Evolutionary conservation across 257 asterid genomes (phyloP), one percentile per base, ranked within the genome.

Genomic region (Thymus mandschuricus): DNA sequence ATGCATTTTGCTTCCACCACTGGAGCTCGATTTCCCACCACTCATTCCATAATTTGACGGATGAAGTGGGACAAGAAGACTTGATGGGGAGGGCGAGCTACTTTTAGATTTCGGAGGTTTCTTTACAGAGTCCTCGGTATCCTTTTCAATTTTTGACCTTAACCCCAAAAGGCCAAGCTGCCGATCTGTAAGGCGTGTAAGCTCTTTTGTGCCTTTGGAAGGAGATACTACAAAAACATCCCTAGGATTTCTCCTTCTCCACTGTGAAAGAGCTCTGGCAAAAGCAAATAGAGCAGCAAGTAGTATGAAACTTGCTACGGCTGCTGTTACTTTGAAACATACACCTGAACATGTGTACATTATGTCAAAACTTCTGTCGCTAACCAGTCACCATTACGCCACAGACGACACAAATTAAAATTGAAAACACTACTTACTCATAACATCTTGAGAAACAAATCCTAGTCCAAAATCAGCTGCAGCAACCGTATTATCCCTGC

Each of bases 111-210:
- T 94, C 44, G 88, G 95, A 77, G 88, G 92, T 81, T 80, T 86
- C 81, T 83, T 91, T 27, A 85, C 66, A 64, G 96, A 86, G 55
- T 87, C 96, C 44, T 72, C 72, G 1, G 74, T 64, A 61, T 69
- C 69, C 56, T 52, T 76, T 68, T 81, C 89, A 76, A 74, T 82
- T 76, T 81, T 89, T 38, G 92, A 82, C 74, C 71, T 89, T 71
- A 89, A 76, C 29, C 97, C 99, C 34, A 94, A 69, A 78, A 91
- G 96, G 46, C 85, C 87, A 69, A 94, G 79, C 76, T 94, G 99
- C 50, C 96, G 78, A 45, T 84, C 78, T 44, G 88, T 87, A 48
- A 94, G 97, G 66, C 71, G 78, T 54, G 75, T 65, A 48, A 86
- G 76, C 83, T 87, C 88, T 81, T 82, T 88, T 12, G 80, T 79